These are phyloP conservation scores for Lactarius hengduanensis DNA, from an alignment of 768 basidiomycete species.

Conservation along the genomic window DNA sequence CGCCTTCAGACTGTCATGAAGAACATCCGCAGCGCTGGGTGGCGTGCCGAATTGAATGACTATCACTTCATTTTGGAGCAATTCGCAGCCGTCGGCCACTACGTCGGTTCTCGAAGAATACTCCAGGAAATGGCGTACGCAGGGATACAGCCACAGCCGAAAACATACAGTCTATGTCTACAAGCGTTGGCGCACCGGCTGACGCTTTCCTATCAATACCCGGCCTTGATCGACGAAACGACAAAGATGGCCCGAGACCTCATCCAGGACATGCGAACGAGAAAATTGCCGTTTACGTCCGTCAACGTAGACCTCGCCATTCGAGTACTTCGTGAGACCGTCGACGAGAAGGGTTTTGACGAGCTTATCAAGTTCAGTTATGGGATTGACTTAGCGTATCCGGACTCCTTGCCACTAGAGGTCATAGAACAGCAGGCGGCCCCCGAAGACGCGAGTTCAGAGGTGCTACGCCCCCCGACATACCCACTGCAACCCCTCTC, in stretches of 20 bases:
- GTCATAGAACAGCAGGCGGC: slow-evolving; percentile 21
- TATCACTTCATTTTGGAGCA: slow-evolving; percentile 74
- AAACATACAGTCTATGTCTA: slow-evolving; percentile 63
- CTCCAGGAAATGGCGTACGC: slow-evolving; percentile 53
- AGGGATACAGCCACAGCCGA: slow-evolving; percentile 48
- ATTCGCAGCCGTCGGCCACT: slow-evolving; percentile 74
- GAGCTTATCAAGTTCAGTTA: slow-evolving; percentile 64
- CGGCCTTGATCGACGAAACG: slow-evolving; percentile 42
- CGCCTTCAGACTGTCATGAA: slow-evolving; percentile 66
- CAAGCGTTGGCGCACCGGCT: slow-evolving; percentile 70
- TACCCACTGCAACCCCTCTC: slow-evolving; percentile 36
- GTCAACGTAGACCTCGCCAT: slow-evolving; percentile 64
- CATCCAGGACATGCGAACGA: slow-evolving; percentile 55
- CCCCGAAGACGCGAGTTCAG: slow-evolving; percentile 22
- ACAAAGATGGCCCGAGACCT: slow-evolving; percentile 49
- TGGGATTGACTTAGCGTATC: slow-evolving; percentile 73
- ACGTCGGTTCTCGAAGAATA: slow-evolving; percentile 56
- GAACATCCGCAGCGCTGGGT: slow-evolving; percentile 61
- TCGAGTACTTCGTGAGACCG: slow-evolving; percentile 65
- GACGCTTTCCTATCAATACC: slow-evolving; percentile 50
- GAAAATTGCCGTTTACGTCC: slow-evolving; percentile 50
- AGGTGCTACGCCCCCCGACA: slow-evolving; percentile 43
- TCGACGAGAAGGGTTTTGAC: slow-evolving; percentile 56
- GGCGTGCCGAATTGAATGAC: slow-evolving; percentile 52
- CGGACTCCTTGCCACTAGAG: slow-evolving; percentile 63